A percentile compares a stretch with the other conserved stretches of the same genome.
Conservation (phyloP, 2,329 filamentous ascomycete species). For the Trichoderma sp. region DNA sequence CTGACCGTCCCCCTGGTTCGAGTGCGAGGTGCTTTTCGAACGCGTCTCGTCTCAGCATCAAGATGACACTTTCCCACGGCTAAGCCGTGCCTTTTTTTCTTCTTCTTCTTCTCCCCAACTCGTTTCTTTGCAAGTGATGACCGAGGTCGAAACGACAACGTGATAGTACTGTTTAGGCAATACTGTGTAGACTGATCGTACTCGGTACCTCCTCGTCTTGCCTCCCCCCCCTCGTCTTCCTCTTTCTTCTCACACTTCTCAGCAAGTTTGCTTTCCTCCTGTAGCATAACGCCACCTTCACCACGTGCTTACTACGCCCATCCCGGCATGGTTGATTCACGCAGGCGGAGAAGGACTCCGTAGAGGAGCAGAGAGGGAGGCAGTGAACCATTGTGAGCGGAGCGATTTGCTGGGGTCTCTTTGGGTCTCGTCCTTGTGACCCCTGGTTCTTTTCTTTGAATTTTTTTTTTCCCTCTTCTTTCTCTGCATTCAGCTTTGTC, state of each 20-base stretch:
- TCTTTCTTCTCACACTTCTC: neutral
- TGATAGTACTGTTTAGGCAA: neutral
- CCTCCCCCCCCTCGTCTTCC: neutral
- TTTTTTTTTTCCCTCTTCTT: too few relatives aligned
- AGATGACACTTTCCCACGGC: constrained; percentile 10
- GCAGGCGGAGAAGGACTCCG: constrained; percentile 7
- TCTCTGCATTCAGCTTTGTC: constrained; percentile 1
- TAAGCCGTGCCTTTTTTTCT: neutral
- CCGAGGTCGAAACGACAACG: neutral
- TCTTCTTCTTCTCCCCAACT: neutral
- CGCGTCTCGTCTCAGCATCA: constrained; percentile 12
- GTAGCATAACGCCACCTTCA: constrained; percentile 16
- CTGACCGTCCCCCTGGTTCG: constrained; percentile 2
- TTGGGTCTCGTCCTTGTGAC: constrained; percentile 2
- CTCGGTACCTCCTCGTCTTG: neutral
- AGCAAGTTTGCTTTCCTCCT: neutral
- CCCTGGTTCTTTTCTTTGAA: neutral
- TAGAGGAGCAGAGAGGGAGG: neutral
- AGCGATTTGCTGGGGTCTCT: constrained; percentile 2
- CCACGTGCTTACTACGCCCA: constrained; percentile 18
- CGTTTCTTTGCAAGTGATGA: neutral
- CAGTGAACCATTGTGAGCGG: constrained; percentile 6
- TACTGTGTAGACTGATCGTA: neutral
- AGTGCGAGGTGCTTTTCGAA: neutral
- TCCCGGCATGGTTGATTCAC: constrained; percentile 13